Evolutionary conservation across 176 grass and related monocot species (phyloP), one percentile per base, ranked within the genome.

Genomic region (Eleusine coracana): DNA sequence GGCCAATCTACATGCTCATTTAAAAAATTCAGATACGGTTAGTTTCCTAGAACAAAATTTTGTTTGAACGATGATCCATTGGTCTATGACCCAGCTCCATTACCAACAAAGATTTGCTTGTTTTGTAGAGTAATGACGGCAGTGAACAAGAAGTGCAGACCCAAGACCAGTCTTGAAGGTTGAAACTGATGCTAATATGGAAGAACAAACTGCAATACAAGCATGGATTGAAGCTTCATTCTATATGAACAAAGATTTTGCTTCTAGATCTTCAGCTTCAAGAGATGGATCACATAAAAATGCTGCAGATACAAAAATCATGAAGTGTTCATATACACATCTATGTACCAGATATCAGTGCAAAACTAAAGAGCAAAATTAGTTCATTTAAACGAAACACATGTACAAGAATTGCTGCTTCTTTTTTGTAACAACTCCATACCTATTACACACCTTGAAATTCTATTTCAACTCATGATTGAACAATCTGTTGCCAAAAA

Each of bases 1-100:
- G 81, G 67, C 12, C 14, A 64, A 70, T 66, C 72, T 77, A 77
- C 72, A 74, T 29, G 36, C 54, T 40, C 70, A 40, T 3, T 60
- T 65, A 29, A 69, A 45, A 70, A 79, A 75, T 49, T 88, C 39
- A 15, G 85, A 67, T 11, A 10, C 5, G 71, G 93, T 95, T 74
- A 74, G 65, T 40, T 41, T 73, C 31, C 44, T 42, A 29, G 7
- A 39, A 40, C 5, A 15, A 71, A 31, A 48, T 49, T 21, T 27
- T 66, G 8, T 55, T 10, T 12, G 16, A 68, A 68, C 20, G 17
- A 56, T 29, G 15, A n/a, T 46, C 31, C 31, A 36, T 0, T 36
- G 17, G 39, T 2, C 1, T 44, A 56, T 78, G 5, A 29, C 55
- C 6, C 55, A 7, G 6, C 7, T 28, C 21, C 12, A 74, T 3